phyloP scores from a whole-genome alignment of 441 rosid species.

The Flueggea neowawraea region DNA sequence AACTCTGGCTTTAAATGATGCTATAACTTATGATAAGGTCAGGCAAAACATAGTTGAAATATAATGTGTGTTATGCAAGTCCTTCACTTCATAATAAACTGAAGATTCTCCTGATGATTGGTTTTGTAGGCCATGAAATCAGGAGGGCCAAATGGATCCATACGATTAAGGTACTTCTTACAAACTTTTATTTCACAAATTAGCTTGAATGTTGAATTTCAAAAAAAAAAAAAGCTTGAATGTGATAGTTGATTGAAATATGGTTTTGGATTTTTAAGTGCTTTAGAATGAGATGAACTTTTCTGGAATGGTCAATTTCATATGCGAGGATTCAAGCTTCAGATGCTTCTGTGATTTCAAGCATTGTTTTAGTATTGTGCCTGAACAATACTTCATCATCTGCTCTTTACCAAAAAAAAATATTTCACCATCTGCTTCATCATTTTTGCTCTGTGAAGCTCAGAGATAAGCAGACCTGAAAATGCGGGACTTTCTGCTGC shows the following conservation, averaged over 20 bases:
- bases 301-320: too few species aligned
- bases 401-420: too few species aligned
- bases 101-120: conserved; percentile 19
- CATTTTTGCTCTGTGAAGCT: conserved; percentile 52
- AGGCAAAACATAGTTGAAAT: conserved; percentile 13
- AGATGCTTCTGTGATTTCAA: not conserved
- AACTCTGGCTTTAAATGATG: conserved; percentile 80
- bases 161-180: conserved; percentile 67
- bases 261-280: not conserved
- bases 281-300: too few species aligned
- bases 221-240: too few species aligned
- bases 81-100: conserved; percentile 9
- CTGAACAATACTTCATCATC: conserved; percentile 4
- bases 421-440: conserved; percentile 9
- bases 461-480: conserved; percentile 92
- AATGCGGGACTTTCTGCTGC: conserved; percentile 71
- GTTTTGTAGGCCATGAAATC: conserved; percentile 75
- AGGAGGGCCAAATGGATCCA: conserved; percentile 93
- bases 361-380: not conserved
- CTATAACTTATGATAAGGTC: conserved; percentile 88
- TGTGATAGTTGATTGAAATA: not conserved
- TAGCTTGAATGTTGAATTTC: not conserved
- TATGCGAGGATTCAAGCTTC: not conserved
- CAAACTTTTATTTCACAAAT: not conserved
- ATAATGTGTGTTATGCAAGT: conserved; percentile 1